Evolutionary conservation across 2,329 filamentous ascomycete species (phyloP).

Genomic region (Aspergillus intermedius): DNA sequence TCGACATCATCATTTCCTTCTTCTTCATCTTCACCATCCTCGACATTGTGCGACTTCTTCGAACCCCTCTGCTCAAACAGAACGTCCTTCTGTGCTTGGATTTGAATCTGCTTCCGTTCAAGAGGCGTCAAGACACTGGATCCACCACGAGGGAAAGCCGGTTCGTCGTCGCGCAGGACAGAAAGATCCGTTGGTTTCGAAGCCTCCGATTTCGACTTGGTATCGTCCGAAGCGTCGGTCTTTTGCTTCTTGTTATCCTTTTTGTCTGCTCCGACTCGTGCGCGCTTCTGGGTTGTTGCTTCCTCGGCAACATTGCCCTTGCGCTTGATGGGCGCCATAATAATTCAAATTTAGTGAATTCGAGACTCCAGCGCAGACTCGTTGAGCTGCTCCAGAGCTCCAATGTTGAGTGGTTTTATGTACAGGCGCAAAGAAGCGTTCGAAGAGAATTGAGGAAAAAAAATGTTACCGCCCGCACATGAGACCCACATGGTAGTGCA

Average conservation of each 20-base stretch:
- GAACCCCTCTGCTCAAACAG: constrained; percentile 72
- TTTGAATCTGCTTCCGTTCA: constrained; percentile 92
- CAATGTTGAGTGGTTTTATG: constrained; percentile 4
- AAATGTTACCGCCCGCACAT: constrained; percentile 6
- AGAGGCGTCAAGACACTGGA: constrained; percentile 84
- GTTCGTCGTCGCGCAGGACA: constrained; percentile 68
- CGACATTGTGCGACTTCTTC: constrained; percentile 41
- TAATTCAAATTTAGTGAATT: constrained; percentile 18
- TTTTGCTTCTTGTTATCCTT: constrained; percentile 30
- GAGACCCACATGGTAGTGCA: too few relatives aligned
- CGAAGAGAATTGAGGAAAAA: constrained; percentile 16
- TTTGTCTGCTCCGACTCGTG: constrained; percentile 32
- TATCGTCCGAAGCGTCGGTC: constrained; percentile 7
- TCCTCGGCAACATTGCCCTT: constrained; percentile 37
- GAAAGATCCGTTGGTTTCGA: constrained; percentile 30
- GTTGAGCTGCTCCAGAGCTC: constrained; percentile 20
- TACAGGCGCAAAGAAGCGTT: constrained; percentile 13
- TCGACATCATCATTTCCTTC: constrained; percentile 48
- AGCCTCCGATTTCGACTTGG: constrained; percentile 9
- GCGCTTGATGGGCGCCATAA: constrained; percentile 42
- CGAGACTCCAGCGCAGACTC: constrained; percentile 18
- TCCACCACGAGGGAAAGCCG: constrained; percentile 85
- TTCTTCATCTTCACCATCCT: constrained; percentile 50
- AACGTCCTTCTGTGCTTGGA: constrained; percentile 87
- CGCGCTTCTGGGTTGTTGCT: constrained; percentile 32